Conservation (phyloP, 495 filamentous ascomycete genomes). For the Hypoxylon crocopeplum region DNA sequence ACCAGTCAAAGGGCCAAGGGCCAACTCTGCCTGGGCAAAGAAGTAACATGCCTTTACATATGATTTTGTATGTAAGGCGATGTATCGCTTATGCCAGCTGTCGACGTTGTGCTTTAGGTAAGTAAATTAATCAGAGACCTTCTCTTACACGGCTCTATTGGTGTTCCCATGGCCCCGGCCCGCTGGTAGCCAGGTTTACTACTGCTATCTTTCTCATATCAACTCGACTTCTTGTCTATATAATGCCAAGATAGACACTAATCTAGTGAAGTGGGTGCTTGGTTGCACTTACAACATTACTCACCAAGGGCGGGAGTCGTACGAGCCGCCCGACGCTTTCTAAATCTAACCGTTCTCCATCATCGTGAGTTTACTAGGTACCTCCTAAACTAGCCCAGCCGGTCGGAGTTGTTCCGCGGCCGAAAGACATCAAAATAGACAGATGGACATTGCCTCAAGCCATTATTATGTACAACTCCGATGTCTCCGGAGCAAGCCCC, state of each 20-base stretch:
- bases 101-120: no score
- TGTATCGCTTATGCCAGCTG: no score
- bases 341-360: constrained; percentile 8
- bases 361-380: constrained; percentile 29
- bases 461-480: neutral
- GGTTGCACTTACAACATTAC: constrained; percentile 19
- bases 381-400: constrained; percentile 25
- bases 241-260: constrained; percentile 24
- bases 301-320: constrained; percentile 18
- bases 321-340: constrained; percentile 8
- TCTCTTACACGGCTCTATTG: constrained; percentile 4
- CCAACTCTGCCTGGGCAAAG: no score
- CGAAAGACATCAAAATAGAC: constrained; percentile 3
- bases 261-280: constrained; percentile 16
- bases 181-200: constrained; percentile 12
- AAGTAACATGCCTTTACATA: no score
- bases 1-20: no score
- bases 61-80: no score
- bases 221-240: constrained; percentile 4
- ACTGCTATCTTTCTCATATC: constrained; percentile 11
- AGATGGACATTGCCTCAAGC: no score
- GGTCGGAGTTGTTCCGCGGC: constrained; percentile 29
- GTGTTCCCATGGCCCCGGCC: constrained; percentile 15
- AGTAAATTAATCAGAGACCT: constrained; percentile 11
- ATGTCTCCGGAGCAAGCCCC: neutral